Evolutionary conservation across 768 basidiomycete species (phyloP), one percentile per base, ranked within the genome.

Genomic region (Boletus coccyginus): DNA sequence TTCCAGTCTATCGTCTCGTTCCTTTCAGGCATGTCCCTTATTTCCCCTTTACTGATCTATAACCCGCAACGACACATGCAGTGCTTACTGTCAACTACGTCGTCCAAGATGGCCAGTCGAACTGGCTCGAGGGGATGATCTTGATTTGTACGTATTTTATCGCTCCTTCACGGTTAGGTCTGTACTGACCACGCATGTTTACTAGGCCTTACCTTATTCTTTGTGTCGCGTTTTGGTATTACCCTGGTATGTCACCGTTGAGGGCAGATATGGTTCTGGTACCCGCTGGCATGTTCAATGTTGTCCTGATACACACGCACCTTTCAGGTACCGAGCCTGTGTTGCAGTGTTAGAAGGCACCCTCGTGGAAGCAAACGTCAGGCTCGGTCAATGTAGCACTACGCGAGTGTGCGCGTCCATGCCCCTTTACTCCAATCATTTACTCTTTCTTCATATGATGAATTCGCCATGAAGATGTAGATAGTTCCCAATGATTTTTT

Each of bases 91-190:
- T 96, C 71, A 91, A 89, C 65, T 92, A 90, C 65, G 86, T 88
- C 19, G 82, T 96, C 7, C 81, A 84, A 47, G 95, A 97, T 62
- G 93, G 93, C 14, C 89, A 85, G 66, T 90, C 87, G 29, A 96
- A 95, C 70, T 97, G 94, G 86, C 77, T 97, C 21, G 94, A 96
- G 70, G 92, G 92, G 21, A 71, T 85, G 62, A 85, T 92, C 53
- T 78, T 92, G 17, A 82, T 92, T 52, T 84, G 86, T 81, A 60
- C 46, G 75, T 58, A 14, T n/a, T 7, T 10, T 32, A 16, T 24
- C 32, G 7, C 36, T 4, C 7, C 32, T 7, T 10, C 14, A 19
- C 4, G 5, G 2, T 11, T 29, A 21, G 21, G 21, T 50, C 33
- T 10, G 1, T 53, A 24, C 36, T 55, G 24, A 51, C 19, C 3